phyloP scores from a whole-genome alignment of 1,284 basidiomycete species.

The Rhodotorula sp. region DNA sequence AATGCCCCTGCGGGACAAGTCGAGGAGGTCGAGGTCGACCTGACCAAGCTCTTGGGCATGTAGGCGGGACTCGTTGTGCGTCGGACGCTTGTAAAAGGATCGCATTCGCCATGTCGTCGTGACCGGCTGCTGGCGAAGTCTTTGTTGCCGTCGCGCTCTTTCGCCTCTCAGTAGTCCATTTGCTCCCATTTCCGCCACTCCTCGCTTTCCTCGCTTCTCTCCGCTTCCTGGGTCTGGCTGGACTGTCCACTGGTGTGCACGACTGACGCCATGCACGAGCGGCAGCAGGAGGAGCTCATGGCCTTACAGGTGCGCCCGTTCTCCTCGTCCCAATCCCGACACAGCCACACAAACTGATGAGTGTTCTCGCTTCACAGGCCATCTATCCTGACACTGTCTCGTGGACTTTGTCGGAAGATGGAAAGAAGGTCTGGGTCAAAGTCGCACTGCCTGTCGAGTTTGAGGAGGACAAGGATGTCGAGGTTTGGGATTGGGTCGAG shows the following conservation, averaged over 20 bases:
- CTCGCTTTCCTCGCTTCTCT: background rate
- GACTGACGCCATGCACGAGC: constrained; percentile 23
- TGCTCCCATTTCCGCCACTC: background rate
- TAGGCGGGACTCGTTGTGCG: background rate
- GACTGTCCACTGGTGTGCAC: no score
- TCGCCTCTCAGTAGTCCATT: no score
- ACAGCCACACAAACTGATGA: background rate
- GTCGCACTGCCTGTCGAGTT: constrained; percentile 30
- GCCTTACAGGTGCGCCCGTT: constrained; percentile 32
- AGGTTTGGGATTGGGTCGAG: constrained; percentile 23
- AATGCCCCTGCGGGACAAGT: background rate
- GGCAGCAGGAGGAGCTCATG: constrained; percentile 38
- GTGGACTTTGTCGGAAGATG: constrained; percentile 7
- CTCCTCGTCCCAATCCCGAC: background rate
- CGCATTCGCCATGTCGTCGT: background rate
- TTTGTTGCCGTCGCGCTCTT: no score
- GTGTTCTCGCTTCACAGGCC: constrained; percentile 20
- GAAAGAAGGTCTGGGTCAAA: constrained; percentile 8
- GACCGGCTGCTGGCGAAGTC: background rate
- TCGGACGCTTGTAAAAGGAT: background rate
- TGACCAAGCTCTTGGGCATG: constrained; percentile 10
- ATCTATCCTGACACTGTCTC: constrained; percentile 36
- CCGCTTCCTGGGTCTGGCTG: background rate
- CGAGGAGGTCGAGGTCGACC: constrained; percentile 1
- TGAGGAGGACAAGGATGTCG: constrained; percentile 19